A percentile compares a stretch with the other conserved stretches of the same genome.
These are phyloP conservation scores for Trichoderma orchidacearum DNA, from an alignment of 495 filamentous ascomycete genomes.

Conservation along the genomic window DNA sequence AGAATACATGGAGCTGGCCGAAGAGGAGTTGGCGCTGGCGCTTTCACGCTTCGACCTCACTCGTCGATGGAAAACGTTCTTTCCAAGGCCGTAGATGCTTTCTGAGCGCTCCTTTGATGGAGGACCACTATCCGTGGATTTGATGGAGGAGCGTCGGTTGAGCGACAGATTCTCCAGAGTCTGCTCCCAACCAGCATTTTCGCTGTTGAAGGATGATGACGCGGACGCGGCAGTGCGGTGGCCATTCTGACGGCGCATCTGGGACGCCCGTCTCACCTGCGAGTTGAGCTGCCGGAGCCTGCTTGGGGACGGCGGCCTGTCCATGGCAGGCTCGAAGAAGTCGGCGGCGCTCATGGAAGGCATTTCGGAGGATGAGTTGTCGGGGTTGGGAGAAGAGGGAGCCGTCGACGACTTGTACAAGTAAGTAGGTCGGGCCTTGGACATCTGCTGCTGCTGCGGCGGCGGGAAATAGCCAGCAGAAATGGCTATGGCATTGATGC, in stretches of 20 bases:
- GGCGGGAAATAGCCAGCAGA: not conserved
- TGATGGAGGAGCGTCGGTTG: constrained; percentile 35
- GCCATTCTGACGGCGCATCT: constrained; percentile 26
- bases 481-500: not conserved
- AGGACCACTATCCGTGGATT: constrained; percentile 30
- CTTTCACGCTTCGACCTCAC: constrained; percentile 27
- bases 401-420: constrained; percentile 1
- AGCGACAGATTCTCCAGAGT: constrained; percentile 22
- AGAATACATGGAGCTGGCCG: constrained; percentile 24
- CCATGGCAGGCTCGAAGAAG: constrained; percentile 32
- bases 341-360: constrained; percentile 7
- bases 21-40: constrained; percentile 23
- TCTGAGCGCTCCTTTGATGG: constrained; percentile 29
- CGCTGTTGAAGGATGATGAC: constrained; percentile 27
- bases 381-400: not conserved
- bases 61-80: constrained; percentile 33
- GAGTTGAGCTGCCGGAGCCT: constrained; percentile 35
- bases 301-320: constrained; percentile 40
- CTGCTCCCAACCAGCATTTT: constrained; percentile 29
- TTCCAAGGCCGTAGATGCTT: constrained; percentile 39
- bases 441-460: not conserved
- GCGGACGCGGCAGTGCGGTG: constrained; percentile 33
- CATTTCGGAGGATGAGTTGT: not conserved
- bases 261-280: constrained; percentile 33
- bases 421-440: not conserved